Evolutionary conservation across 352 stramenopile species (phyloP).

Genomic region (Phytophthora nicotianae): DNA sequence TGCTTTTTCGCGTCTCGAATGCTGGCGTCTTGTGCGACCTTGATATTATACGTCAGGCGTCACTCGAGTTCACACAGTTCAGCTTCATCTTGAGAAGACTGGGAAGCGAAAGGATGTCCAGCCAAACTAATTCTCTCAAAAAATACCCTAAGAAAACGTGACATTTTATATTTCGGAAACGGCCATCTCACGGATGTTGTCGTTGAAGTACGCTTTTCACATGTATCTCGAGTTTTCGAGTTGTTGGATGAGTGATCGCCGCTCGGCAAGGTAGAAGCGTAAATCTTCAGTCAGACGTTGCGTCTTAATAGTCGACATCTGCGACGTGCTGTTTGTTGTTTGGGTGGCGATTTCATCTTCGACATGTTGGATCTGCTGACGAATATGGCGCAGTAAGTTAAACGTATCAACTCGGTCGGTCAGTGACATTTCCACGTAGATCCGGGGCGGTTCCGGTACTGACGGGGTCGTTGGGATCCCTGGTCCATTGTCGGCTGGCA

Average conservation of each 20-base stretch:
- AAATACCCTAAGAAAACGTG: too few species aligned
- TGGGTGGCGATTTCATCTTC: slow-evolving; percentile 20
- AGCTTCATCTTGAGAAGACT: not conserved
- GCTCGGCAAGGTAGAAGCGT: slow-evolving; percentile 28
- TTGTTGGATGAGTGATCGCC: slow-evolving; percentile 26
- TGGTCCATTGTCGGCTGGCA: not conserved
- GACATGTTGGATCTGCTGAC: slow-evolving; percentile 25
- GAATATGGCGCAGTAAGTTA: slow-evolving; percentile 22
- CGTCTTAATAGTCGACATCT: slow-evolving; percentile 7
- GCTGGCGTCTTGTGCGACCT: too few species aligned
- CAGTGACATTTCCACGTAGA: slow-evolving; percentile 9
- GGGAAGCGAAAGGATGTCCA: too few species aligned
- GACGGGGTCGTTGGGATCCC: slow-evolving; percentile 5
- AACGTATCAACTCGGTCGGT: slow-evolving; percentile 25
- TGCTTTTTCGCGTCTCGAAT: too few species aligned
- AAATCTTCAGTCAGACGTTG: slow-evolving; percentile 25
- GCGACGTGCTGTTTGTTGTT: not conserved
- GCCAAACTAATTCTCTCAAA: too few species aligned
- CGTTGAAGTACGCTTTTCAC: not conserved
- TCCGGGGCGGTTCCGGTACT: not conserved
- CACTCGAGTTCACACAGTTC: too few species aligned
- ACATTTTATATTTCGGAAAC: too few species aligned
- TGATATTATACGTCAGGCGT: too few species aligned
- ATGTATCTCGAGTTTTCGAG: slow-evolving; percentile 19
- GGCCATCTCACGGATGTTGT: too few species aligned